phyloP scores from a whole-genome alignment of 2,329 filamentous ascomycete genomes.

The Fusarium dimerum region DNA sequence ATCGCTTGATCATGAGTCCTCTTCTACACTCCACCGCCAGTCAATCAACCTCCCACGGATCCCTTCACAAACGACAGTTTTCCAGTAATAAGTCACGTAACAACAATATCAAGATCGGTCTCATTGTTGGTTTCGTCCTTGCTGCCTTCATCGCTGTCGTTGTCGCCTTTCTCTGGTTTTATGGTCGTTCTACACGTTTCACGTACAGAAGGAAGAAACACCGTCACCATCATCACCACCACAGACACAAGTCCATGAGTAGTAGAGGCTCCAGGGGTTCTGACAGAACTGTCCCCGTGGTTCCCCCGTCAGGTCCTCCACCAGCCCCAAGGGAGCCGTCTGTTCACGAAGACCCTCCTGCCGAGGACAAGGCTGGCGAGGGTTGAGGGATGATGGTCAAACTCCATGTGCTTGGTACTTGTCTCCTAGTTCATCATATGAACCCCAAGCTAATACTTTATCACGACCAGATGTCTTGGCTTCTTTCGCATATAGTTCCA shows the following conservation, averaged over 20 bases:
- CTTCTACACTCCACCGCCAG: background rate
- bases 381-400: slow-evolving; percentile 2
- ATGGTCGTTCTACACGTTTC: slow-evolving; percentile 41
- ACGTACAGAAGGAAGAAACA: slow-evolving; percentile 30
- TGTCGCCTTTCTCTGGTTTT: slow-evolving; percentile 41
- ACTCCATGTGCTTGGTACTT: background rate
- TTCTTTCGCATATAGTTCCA: background rate
- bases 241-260: slow-evolving; percentile 29
- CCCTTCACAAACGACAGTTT: slow-evolving; percentile 26
- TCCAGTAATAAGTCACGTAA: slow-evolving; percentile 31
- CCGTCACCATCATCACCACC: slow-evolving; percentile 5
- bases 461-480: background rate
- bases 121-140: slow-evolving; percentile 44
- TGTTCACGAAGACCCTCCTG: slow-evolving; percentile 13
- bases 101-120: slow-evolving; percentile 44
- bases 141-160: slow-evolving; percentile 41
- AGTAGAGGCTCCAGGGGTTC: slow-evolving; percentile 37
- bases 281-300: slow-evolving; percentile 8
- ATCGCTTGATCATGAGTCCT: slow-evolving; percentile 7
- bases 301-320: slow-evolving; percentile 9
- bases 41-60: background rate
- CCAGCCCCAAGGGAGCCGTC: slow-evolving; percentile 7
- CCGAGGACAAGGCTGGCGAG: slow-evolving; percentile 17
- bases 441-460: background rate
- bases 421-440: background rate